These are phyloP conservation scores for Aspergillus viridinutans DNA, from an alignment of 2,329 filamentous ascomycete genomes.

Conservation along the genomic window DNA sequence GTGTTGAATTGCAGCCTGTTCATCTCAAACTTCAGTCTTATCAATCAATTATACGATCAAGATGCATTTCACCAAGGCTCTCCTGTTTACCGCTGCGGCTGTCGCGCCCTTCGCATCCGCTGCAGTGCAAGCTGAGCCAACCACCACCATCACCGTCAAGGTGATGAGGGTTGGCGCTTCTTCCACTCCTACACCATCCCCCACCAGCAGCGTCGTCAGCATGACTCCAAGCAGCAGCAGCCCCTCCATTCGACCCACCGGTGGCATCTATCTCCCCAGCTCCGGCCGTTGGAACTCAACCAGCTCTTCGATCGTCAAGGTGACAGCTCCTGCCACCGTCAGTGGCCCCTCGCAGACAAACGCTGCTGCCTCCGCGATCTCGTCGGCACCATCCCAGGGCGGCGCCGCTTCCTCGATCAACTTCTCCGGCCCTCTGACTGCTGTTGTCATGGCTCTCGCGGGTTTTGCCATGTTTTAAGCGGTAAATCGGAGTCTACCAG, in stretches of 20 bases:
- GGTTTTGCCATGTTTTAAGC: conserved; percentile 32
- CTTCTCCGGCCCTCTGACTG: conserved; percentile 24
- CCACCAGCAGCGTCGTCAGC: conserved; percentile 3
- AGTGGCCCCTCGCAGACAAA: conserved; percentile 5
- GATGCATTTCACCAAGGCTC: conserved; percentile 34
- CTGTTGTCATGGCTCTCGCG: conserved; percentile 28
- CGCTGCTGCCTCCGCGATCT: conserved; percentile 5
- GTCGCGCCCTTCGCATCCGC: conserved; percentile 28
- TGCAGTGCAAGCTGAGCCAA: conserved; percentile 16
- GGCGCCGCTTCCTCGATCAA: conserved; percentile 21
- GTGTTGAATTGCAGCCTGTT: background rate
- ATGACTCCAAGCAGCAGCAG: conserved; percentile 1
- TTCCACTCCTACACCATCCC: conserved; percentile 6
- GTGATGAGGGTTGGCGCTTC: conserved; percentile 14
- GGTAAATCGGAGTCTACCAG: background rate
- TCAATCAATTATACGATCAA: conserved; percentile 10
- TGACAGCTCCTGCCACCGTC: conserved; percentile 8
- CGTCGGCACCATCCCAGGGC: conserved; percentile 13
- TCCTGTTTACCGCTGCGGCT: conserved; percentile 26
- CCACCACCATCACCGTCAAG: conserved; percentile 26
- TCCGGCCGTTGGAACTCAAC: conserved; percentile 7
- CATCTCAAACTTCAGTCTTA: background rate
- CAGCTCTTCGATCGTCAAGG: conserved; percentile 19
- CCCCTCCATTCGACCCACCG: conserved; percentile 3
- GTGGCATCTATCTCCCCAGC: conserved; percentile 10